These are phyloP conservation scores for Castanopsis chinensis DNA, from an alignment of 306 rosid species.

Conservation along the genomic window DNA sequence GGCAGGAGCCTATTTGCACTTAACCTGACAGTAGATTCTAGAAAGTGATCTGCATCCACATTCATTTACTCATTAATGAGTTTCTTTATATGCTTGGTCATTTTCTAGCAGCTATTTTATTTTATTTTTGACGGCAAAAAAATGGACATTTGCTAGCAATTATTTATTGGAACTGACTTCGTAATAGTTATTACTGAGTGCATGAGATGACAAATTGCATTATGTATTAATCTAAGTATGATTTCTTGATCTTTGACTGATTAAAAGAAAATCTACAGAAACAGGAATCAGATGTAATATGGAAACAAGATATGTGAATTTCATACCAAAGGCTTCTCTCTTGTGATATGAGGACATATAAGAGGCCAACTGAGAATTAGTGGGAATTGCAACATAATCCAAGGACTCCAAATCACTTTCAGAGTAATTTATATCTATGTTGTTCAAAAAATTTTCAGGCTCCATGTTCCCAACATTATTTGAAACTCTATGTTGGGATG, in stretches of 20 bases:
- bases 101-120: not conserved
- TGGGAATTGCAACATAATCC: conserved; percentile 45
- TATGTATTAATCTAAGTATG: not conserved
- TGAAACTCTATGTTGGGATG: conserved; percentile 44
- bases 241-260: not conserved
- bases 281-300: conserved; percentile 1
- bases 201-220: not conserved
- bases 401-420: conserved; percentile 73
- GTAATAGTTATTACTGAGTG: not conserved
- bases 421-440: conserved; percentile 47
- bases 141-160: not conserved
- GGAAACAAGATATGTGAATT: conserved; percentile 5
- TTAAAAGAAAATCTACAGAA: conserved; percentile 11
- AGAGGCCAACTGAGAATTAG: conserved; percentile 53
- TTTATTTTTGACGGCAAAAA: no score
- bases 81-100: not conserved
- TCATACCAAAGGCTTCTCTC: conserved; percentile 85
- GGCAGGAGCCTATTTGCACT: not conserved
- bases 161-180: not conserved
- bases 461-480: conserved; percentile 38
- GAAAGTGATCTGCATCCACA: not conserved
- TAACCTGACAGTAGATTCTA: not conserved
- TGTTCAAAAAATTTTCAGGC: conserved; percentile 37
- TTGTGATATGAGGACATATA: conserved; percentile 67
- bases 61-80: not conserved